A percentile compares a stretch with the other conserved stretches of the same genome.
phyloP scores from a whole-genome alignment of 305 asterid species.

The Fraxinus sp. region DNA sequence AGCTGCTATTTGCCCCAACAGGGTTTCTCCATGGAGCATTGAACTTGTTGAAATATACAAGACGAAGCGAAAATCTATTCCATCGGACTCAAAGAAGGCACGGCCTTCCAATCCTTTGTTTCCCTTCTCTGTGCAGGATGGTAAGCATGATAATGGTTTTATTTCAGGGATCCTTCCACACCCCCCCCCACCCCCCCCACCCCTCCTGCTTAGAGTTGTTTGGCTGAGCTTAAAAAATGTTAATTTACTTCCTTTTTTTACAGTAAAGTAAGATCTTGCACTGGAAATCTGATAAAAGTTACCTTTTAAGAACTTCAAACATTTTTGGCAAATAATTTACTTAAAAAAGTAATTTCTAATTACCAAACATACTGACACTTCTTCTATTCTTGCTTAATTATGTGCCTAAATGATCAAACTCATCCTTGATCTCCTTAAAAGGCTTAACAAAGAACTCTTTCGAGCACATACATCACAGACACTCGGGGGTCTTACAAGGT shows the following conservation, averaged over 20 bases:
- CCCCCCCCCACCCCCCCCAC: no score
- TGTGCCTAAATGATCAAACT: not conserved
- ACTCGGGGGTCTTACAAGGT: not conserved
- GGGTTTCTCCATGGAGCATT: constrained; percentile 14
- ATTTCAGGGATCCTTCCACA: not conserved
- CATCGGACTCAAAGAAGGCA: not conserved
- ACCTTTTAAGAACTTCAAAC: not conserved
- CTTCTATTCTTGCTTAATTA: not conserved
- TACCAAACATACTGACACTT: not conserved
- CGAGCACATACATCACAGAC: not conserved
- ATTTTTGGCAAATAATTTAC: not conserved
- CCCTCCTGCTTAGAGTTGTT: not conserved
- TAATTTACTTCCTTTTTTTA: not conserved
- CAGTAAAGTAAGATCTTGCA: not conserved
- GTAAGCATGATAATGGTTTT: not conserved
- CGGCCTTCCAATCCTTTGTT: not conserved
- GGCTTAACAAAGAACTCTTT: not conserved
- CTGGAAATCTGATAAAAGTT: not conserved
- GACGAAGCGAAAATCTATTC: not conserved
- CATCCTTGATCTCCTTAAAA: not conserved
- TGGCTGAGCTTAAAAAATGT: not conserved
- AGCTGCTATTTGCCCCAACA: not conserved
- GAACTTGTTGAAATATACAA: not conserved
- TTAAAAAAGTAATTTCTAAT: not conserved
- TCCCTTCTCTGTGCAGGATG: not conserved